Percentiles rank a stretch among this genome's conserved stretches.
Conservation (phyloP, 805 yeast genomes). For the Cyberlindnera subsufficiens region DNA sequence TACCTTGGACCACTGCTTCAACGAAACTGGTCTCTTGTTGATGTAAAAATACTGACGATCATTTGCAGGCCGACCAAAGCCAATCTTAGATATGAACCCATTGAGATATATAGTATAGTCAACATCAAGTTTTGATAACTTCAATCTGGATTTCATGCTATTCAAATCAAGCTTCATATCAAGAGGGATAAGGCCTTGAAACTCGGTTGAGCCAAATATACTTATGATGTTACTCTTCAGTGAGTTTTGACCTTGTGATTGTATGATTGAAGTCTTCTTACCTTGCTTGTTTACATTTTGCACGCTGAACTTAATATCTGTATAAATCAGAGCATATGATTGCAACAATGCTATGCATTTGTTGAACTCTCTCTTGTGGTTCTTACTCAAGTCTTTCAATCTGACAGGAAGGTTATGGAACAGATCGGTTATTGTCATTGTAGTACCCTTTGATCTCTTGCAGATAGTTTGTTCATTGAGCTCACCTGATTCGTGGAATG, state of each 20-base stretch:
- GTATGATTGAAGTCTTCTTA: conserved; percentile 48
- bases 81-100: conserved; percentile 71
- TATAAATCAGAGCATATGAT: conserved; percentile 60
- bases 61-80: conserved; percentile 63
- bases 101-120: conserved; percentile 32
- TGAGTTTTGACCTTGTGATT: conserved; percentile 46
- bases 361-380: conserved; percentile 63
- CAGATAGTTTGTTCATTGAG: conserved; percentile 36
- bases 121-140: conserved; percentile 5
- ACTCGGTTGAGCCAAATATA: conserved; percentile 65
- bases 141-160: conserved; percentile 15
- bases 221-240: conserved; percentile 55
- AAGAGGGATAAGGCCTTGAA: conserved; percentile 50
- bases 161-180: conserved; percentile 35
- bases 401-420: conserved; percentile 80
- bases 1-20: conserved; percentile 48
- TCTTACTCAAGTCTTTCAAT: conserved; percentile 62
- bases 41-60: conserved; percentile 76
- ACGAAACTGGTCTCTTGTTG: conserved; percentile 68
- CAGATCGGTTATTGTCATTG: conserved; percentile 48
- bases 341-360: conserved; percentile 58
- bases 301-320: conserved; percentile 53
- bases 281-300: conserved; percentile 43
- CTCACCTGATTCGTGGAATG: conserved; percentile 50
- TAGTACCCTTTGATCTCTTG: conserved; percentile 65